Percentiles rank a stretch among this genome's conserved stretches.
Evolutionary conservation across 768 basidiomycete species (phyloP).

Genomic region (Lactifluus echinatus): DNA sequence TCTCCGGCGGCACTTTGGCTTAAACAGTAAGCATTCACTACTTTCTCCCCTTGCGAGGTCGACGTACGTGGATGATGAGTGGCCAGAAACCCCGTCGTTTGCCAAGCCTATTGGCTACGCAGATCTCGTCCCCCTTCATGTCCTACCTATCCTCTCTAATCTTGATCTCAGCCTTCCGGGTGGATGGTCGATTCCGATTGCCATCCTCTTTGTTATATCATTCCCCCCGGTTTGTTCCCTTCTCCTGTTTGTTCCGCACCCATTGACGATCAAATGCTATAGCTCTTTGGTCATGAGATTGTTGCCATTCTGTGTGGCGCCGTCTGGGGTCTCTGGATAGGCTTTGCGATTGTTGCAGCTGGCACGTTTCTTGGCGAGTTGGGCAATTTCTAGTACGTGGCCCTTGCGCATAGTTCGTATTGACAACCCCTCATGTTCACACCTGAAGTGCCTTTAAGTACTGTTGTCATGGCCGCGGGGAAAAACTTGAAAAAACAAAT

Average conservation of each 20-base stretch:
- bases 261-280: constrained; percentile 3
- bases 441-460: constrained; percentile 71
- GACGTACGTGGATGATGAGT: neutral
- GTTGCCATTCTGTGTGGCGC: constrained; percentile 81
- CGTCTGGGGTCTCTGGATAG: constrained; percentile 83
- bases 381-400: constrained; percentile 74
- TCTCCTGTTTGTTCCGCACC: neutral
- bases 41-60: neutral
- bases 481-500: constrained; percentile 46
- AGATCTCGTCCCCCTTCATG: constrained; percentile 15
- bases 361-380: constrained; percentile 82
- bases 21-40: constrained; percentile 38
- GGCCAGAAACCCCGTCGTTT: neutral
- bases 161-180: constrained; percentile 33
- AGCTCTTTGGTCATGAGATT: constrained; percentile 91
- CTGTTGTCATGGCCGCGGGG: constrained; percentile 63
- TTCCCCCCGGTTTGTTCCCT: constrained; percentile 63
- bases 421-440: neutral
- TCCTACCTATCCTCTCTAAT: neutral
- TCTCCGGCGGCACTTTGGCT: constrained; percentile 59
- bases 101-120: neutral
- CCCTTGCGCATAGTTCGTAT: neutral
- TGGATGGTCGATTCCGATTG: constrained; percentile 78
- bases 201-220: constrained; percentile 71
- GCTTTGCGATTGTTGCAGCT: constrained; percentile 79